phyloP scores from a whole-genome alignment of 306 rosid species.

The Rubus idaeus region DNA sequence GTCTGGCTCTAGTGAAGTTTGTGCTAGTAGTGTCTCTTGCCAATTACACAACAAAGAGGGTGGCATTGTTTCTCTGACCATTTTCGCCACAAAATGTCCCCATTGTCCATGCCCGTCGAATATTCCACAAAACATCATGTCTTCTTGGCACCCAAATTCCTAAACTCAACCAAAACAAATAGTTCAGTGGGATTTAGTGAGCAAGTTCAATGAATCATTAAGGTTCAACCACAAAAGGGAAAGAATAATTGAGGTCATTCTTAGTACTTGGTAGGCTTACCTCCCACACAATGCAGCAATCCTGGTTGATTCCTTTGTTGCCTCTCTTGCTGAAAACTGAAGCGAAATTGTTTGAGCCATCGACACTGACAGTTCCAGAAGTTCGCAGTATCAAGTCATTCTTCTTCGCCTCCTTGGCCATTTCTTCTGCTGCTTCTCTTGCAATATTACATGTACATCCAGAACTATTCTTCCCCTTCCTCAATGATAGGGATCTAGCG shows the following conservation, averaged over 20 bases:
- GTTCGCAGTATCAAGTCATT: slow-evolving; percentile 55
- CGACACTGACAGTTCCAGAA: slow-evolving; percentile 51
- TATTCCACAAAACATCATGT: slow-evolving; percentile 84
- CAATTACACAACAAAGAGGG: slow-evolving; percentile 67
- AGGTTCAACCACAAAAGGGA: neutral
- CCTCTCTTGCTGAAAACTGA: slow-evolving; percentile 78
- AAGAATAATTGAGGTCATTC: too few species aligned
- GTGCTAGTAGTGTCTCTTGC: slow-evolving; percentile 73
- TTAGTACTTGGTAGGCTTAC: slow-evolving; percentile 34
- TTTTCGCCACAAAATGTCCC: slow-evolving; percentile 94
- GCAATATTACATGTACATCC: slow-evolving; percentile 31
- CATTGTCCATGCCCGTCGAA: slow-evolving; percentile 96
- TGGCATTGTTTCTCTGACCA: slow-evolving; percentile 77
- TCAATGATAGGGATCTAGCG: slow-evolving; percentile 54
- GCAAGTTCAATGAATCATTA: neutral
- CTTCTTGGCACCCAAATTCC: slow-evolving; percentile 97
- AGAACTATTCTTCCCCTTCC: slow-evolving; percentile 43
- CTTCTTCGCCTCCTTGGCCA: slow-evolving; percentile 84
- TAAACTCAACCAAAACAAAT: slow-evolving; percentile 27
- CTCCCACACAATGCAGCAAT: slow-evolving; percentile 98
- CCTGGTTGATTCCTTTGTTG: slow-evolving; percentile 86
- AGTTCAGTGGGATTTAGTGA: neutral
- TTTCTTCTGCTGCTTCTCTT: slow-evolving; percentile 74
- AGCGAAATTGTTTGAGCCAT: slow-evolving; percentile 73
- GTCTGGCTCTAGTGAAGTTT: slow-evolving; percentile 43